A percentile compares a stretch with the other conserved stretches of the same genome.
phyloP scores from a whole-genome alignment of 352 stramenopile genomes.

The Pythium graminicola region DNA sequence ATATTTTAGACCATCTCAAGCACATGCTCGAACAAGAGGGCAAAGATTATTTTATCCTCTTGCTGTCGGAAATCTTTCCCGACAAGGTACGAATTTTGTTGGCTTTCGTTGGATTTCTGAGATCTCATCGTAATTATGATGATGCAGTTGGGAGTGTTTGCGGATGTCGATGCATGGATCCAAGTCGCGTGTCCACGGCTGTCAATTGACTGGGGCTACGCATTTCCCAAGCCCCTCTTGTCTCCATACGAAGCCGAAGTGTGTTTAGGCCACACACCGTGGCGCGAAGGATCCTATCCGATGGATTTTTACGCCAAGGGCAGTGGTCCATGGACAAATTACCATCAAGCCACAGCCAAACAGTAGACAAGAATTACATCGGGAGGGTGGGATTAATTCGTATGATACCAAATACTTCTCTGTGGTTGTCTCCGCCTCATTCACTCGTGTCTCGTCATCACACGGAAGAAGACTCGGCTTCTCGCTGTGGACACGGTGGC shows the following conservation, averaged over 20 bases:
- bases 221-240: conserved; percentile 94
- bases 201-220: conserved; percentile 98
- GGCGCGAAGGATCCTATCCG: conserved; percentile 90
- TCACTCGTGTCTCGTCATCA: too few relatives aligned
- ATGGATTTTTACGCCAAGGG: conserved; percentile 99
- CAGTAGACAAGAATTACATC: conserved; percentile 22
- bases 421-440: too few relatives aligned
- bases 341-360: conserved; percentile 55
- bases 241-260: conserved; percentile 97
- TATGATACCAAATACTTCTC: neutral
- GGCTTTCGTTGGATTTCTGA: neutral
- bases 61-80: conserved; percentile 97
- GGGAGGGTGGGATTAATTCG: neutral
- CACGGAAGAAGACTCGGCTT: conserved; percentile 6
- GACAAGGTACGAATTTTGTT: conserved; percentile 42
- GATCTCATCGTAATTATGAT: neutral
- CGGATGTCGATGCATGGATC: conserved; percentile 95
- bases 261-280: conserved; percentile 84
- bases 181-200: conserved; percentile 98
- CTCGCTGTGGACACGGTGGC: conserved; percentile 14
- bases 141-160: conserved; percentile 76
- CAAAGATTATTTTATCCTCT: conserved; percentile 92
- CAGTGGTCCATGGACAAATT: conserved; percentile 97
- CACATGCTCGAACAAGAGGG: conserved; percentile 74
- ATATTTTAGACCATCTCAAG: conserved; percentile 93